Evolutionary conservation across 495 filamentous ascomycete genomes (phyloP), one percentile per base, ranked within the genome.

Genomic region (Neurospora pannonica): DNA sequence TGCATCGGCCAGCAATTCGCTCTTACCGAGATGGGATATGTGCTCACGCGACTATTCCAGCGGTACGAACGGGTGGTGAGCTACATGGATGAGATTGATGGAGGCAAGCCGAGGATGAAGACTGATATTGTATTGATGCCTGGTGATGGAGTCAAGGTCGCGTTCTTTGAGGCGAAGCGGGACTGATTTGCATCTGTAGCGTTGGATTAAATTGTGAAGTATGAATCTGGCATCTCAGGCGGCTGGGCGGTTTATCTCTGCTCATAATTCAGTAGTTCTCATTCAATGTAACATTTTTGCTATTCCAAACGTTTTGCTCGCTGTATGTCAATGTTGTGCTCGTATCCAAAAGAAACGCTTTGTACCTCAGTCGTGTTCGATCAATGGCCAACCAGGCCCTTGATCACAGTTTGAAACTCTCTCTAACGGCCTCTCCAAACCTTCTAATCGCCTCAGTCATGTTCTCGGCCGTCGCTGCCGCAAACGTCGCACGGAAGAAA

Each of bases 401-500:
- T 19, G 54, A 36, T 67, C 54, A 77, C n/a, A 87, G 62, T 38
- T 83, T 83, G 80, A 94, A 97, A 73, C 87, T 88, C 77, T 86
- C 86, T 75, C 89, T 84, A 31, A 99, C 78, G 4, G 92, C 90
- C 73, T 85, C 83, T 1, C 91, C 93, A 76, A 98, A 92, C 71
- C 95, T 85, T 74, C 86, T 83, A 71, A 97, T 94, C 0, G 92
- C 96, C 82, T 93, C 90, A 1, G 85, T 86, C 83, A 98, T 96
- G 79, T 90, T 88, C 46, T 92, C 89, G 3, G 86, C 85, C 54
- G 89, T 88, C 19, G 93, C 94, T 34, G 95, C 91, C 3, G 94
- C 94, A 83, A 91, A 98, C 4, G 95, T 99, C 7, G 92, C 90
- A 48, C 96, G 89, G 86, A 98, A 95, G 86, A 94, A 98, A 81